Percentiles rank a stretch among this genome's conserved stretches.
These are phyloP conservation scores for Aureobasidium namibiae DNA, from an alignment of 2,329 filamentous ascomycete species.

Conservation along the genomic window DNA sequence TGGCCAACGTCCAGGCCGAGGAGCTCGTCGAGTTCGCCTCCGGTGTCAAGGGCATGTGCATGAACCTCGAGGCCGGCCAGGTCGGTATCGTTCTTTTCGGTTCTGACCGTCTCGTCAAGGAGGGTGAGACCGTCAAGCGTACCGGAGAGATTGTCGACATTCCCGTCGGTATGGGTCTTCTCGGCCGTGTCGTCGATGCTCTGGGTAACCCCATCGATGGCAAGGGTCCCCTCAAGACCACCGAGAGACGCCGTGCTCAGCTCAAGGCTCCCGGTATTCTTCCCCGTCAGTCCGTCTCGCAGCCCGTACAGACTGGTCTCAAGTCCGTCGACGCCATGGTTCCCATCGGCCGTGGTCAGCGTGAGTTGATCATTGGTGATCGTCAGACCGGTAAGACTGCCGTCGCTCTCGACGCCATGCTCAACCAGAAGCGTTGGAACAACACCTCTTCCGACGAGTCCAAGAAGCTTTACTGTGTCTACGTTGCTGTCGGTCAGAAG, in stretches of 20 bases:
- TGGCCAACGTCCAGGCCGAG: constrained; percentile 99
- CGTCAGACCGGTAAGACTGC: constrained; percentile 99
- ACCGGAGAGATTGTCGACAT: constrained; percentile 99
- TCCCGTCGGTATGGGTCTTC: constrained; percentile 82
- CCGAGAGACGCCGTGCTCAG: constrained; percentile 89
- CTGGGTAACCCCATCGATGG: constrained; percentile 99
- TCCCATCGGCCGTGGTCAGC: constrained; percentile 98
- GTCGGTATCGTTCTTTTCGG: constrained; percentile 99
- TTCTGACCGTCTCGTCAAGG: constrained; percentile 99
- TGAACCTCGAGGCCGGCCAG: constrained; percentile 99
- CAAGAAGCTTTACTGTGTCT: constrained; percentile 99
- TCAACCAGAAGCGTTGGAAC: constrained; percentile 99
- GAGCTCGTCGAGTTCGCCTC: constrained; percentile 99
- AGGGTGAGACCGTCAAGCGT: constrained; percentile 99
- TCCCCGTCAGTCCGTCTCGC: constrained; percentile 91
- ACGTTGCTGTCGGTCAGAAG: constrained; percentile 99
- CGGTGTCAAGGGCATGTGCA: constrained; percentile 99
- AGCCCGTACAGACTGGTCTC: constrained; percentile 98
- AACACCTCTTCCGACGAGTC: constrained; percentile 74
- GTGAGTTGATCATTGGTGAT: constrained; percentile 99
- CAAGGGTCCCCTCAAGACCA: constrained; percentile 93
- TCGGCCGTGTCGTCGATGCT: constrained; percentile 97
- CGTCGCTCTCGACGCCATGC: constrained; percentile 92
- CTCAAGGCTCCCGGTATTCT: constrained; percentile 98
- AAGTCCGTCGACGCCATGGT: constrained; percentile 99